Conservation (phyloP, 805 yeast species). For the Candida awuae region DNA sequence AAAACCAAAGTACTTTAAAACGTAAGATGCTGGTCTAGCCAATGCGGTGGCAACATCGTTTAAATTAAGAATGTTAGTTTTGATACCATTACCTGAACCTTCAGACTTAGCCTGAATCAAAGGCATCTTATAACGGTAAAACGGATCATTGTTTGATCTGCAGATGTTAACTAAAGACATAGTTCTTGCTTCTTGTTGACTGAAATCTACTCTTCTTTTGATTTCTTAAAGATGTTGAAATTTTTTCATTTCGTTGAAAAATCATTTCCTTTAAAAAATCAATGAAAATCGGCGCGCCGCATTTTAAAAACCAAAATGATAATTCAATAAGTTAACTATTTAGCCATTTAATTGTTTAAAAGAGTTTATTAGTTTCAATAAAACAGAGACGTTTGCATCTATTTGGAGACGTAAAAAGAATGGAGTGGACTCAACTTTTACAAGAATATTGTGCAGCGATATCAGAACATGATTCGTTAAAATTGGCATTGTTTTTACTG, state of each 20-base stretch:
- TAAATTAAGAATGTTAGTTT: conserved; percentile 85
- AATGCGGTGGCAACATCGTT: conserved; percentile 91
- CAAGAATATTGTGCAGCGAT: neutral
- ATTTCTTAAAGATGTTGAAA: too few species aligned
- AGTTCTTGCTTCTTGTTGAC: conserved; percentile 3
- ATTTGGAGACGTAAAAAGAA: too few species aligned
- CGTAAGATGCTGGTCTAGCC: conserved; percentile 85
- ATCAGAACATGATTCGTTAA: conserved; percentile 1
- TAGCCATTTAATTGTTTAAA: too few species aligned
- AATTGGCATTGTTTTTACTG: conserved; percentile 3
- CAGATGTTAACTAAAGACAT: conserved; percentile 91
- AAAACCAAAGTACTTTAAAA: conserved; percentile 90
- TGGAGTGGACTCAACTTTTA: conserved; percentile 4
- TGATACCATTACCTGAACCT: conserved; percentile 99
- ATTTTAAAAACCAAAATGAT: too few species aligned
- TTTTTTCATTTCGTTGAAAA: too few species aligned
- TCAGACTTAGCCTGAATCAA: conserved; percentile 93
- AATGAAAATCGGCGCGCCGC: too few species aligned
- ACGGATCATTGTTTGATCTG: conserved; percentile 96
- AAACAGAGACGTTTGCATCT: neutral
- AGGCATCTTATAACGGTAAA: conserved; percentile 99
- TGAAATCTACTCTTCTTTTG: too few species aligned
- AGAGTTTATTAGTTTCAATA: neutral
- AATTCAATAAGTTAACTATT: too few species aligned
- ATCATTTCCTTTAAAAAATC: too few species aligned